Conservation (phyloP, 768 basidiomycete genomes). For the Suillus alpinus region DNA sequence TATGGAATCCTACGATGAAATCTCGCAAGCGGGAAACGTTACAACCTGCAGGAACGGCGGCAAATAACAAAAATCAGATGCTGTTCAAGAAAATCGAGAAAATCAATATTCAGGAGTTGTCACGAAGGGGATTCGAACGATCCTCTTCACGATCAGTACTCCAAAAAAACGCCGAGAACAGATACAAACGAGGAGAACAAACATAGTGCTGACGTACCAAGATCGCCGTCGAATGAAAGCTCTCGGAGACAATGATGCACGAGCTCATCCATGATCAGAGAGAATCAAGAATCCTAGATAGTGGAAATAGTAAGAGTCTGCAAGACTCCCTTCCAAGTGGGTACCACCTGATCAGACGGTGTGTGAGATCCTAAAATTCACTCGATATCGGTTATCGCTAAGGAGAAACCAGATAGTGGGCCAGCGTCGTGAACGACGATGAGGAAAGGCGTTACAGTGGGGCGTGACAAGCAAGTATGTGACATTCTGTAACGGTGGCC, state of each 20-base stretch:
- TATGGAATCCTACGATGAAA: constrained; percentile 68
- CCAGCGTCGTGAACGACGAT: constrained; percentile 3
- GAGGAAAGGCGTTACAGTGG: neutral
- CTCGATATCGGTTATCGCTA: neutral
- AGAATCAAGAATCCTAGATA: neutral
- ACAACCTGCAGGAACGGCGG: constrained; percentile 51
- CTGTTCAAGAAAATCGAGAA: constrained; percentile 16
- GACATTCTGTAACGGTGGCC: neutral
- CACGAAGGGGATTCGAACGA: constrained; percentile 45
- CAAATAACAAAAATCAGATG: constrained; percentile 8
- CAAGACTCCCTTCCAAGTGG: neutral
- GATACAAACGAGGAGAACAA: neutral
- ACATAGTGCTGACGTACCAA: constrained; percentile 55
- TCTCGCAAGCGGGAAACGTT: constrained; percentile 67
- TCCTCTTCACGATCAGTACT: constrained; percentile 7
- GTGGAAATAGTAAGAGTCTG: neutral
- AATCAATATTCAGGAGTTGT: constrained; percentile 20
- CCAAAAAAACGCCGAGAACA: neutral
- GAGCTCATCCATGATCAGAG: constrained; percentile 70
- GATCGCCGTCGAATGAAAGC: constrained; percentile 86
- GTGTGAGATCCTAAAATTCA: constrained; percentile 7
- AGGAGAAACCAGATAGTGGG: neutral
- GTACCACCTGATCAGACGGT: neutral
- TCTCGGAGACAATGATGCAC: constrained; percentile 82
- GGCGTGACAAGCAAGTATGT: neutral